These are phyloP conservation scores for Rhodotorula sp. DNA, from an alignment of 1,284 basidiomycete species.

Conservation along the genomic window DNA sequence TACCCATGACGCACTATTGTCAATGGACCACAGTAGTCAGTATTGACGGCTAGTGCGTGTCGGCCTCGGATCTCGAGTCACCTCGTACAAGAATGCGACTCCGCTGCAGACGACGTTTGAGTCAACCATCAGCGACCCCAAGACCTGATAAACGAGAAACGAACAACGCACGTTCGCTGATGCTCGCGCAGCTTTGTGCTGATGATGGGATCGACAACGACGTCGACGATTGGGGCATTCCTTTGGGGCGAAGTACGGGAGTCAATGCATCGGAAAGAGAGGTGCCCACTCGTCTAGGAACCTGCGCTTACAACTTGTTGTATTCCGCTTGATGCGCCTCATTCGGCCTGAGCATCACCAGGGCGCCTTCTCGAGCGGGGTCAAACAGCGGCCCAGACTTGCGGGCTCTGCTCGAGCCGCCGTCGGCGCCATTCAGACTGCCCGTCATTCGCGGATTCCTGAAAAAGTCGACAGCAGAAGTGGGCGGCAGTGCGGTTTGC, in stretches of 20 bases:
- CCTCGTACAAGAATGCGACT: conserved; percentile 81
- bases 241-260: conserved; percentile 56
- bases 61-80: background rate
- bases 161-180: conserved; percentile 68
- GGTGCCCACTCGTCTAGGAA: background rate
- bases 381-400: conserved; percentile 52
- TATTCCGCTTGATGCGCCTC: conserved; percentile 64
- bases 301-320: conserved; percentile 64
- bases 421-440: background rate
- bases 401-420: background rate
- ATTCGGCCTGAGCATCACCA: conserved; percentile 81
- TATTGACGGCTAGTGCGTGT: rapidly evolving
- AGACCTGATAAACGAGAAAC: conserved; percentile 51
- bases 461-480: background rate
- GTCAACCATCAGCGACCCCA: too few relatives aligned
- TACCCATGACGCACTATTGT: conserved; percentile 75
- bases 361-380: conserved; percentile 67
- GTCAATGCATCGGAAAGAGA: too few relatives aligned
- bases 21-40: background rate
- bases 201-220: conserved; percentile 91
- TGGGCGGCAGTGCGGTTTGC: background rate
- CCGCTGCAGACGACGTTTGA: conserved; percentile 23
- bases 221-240: conserved; percentile 61
- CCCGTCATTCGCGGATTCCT: background rate
- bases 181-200: conserved; percentile 76